phyloP scores from a whole-genome alignment of 768 basidiomycete genomes.

The Lentinus brumalis region DNA sequence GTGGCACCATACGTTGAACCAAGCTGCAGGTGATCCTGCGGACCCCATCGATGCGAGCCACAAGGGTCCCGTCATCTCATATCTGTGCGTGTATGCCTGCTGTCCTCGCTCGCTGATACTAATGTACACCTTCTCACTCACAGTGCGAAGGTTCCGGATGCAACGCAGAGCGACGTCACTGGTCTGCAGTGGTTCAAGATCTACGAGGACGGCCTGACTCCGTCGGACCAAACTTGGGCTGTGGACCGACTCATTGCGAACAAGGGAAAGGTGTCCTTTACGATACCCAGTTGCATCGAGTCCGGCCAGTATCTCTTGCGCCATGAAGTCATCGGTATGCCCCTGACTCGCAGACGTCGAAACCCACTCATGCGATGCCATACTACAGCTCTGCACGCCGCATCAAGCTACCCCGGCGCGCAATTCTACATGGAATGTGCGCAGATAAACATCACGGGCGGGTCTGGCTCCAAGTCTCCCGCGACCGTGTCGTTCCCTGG shows the following conservation, averaged over 20 bases:
- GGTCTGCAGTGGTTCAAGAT: constrained; percentile 57
- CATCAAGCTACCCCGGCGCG: constrained; percentile 52
- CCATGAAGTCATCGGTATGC: constrained; percentile 50
- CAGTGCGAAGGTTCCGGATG: constrained; percentile 48
- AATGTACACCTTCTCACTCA: neutral
- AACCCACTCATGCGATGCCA: neutral
- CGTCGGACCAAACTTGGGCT: constrained; percentile 41
- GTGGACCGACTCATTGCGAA: constrained; percentile 48
- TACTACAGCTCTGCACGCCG: constrained; percentile 45
- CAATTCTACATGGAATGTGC: constrained; percentile 27
- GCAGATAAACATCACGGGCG: constrained; percentile 35
- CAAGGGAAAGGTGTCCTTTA: constrained; percentile 52
- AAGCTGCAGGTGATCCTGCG: constrained; percentile 42
- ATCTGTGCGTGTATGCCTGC: neutral
- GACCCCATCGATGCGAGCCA: constrained; percentile 52
- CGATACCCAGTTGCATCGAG: constrained; percentile 46
- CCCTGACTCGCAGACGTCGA: neutral
- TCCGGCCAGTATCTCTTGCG: constrained; percentile 53
- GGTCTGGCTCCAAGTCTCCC: constrained; percentile 31
- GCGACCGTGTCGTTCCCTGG: constrained; percentile 39
- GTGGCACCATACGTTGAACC: constrained; percentile 12
- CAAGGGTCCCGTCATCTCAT: constrained; percentile 42
- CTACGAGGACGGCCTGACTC: constrained; percentile 43
- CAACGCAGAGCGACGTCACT: constrained; percentile 47
- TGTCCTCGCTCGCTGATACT: neutral